Evolutionary conservation across 2,329 filamentous ascomycete species (phyloP), one percentile per base, ranked within the genome.

Genomic region (Neoarthrinium moseri): DNA sequence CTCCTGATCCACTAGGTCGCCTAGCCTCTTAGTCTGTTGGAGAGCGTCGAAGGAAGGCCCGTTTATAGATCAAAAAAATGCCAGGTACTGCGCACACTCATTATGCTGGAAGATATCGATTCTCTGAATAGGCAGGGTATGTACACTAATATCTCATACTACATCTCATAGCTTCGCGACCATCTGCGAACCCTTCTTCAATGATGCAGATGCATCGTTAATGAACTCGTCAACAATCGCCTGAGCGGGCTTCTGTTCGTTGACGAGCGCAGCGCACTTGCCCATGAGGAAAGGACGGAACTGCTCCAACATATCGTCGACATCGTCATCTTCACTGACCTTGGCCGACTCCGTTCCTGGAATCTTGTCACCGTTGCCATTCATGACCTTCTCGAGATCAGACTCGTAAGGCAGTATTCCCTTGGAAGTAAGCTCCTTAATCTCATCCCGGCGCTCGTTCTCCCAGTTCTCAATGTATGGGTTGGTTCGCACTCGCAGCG

Each of bases 401-500:
- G 89, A 80, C 77, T 97, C 94, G 54, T 95, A 95, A 37, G 94
- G 94, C 57, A 99, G 89, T 64, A 89, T 75, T 59, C 94, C 94
- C 82, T 95, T 89, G 63, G 80, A 64, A 8, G 91, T 95, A 46
- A 99, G 81, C 63, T 95, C 81, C 79, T 91, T 95, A 70, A 99
- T 96, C 78, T 99, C 94, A 30, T 81, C 74, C 56, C 80, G 76
- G 57, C 94, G 88, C 77, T 97, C 94, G 61, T 86, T 86, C 74
- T 99, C 92, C 94, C 94, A 99, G 78, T 96, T 89, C 64, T 83
- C 69, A 63, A 99, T 97, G 72, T 99, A 99, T 6, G 86, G 70
- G 75, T 97, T 99, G 65, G 82, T 94, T 66, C 91, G 86, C 49
- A 99, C 94, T 56, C 94, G 89, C 64, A 99, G 78, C 27, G 94